Conservation (phyloP, 805 yeast genomes). For the Candida rishiriensis region DNA sequence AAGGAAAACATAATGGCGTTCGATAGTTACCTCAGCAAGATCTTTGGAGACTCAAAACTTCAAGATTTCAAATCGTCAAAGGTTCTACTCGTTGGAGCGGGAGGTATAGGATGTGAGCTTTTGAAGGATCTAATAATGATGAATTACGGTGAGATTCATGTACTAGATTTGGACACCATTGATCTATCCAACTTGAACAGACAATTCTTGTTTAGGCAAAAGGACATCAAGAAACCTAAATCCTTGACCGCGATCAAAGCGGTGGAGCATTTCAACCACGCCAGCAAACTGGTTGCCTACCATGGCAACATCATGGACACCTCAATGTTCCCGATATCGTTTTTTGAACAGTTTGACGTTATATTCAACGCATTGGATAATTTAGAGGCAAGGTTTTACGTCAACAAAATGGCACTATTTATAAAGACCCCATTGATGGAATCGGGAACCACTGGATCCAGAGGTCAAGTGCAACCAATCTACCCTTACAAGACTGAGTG, state of each 20-base stretch:
- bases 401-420: conserved; percentile 76
- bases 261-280: conserved; percentile 66
- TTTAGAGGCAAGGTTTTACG: conserved; percentile 85
- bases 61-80: conserved; percentile 36
- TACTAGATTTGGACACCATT: conserved; percentile 94
- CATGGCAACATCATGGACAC: conserved; percentile 87
- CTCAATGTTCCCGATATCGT: conserved; percentile 59
- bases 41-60: conserved; percentile 39
- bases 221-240: conserved; percentile 86
- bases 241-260: conserved; percentile 81
- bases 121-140: conserved; percentile 73
- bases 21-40: conserved; percentile 34
- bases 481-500: conserved; percentile 81
- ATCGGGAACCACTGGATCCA: conserved; percentile 91
- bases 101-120: conserved; percentile 94
- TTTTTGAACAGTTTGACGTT: conserved; percentile 74
- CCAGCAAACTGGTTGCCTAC: conserved; percentile 65
- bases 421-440: conserved; percentile 77
- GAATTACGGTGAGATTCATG: conserved; percentile 82
- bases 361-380: conserved; percentile 94
- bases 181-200: conserved; percentile 89
- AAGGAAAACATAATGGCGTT: conserved; percentile 3
- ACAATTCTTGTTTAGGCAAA: conserved; percentile 84
- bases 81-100: conserved; percentile 88
- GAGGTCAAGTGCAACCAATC: conserved; percentile 93